phyloP scores from a whole-genome alignment of 2,329 filamentous ascomycete genomes.

The Botrytis galanthina region DNA sequence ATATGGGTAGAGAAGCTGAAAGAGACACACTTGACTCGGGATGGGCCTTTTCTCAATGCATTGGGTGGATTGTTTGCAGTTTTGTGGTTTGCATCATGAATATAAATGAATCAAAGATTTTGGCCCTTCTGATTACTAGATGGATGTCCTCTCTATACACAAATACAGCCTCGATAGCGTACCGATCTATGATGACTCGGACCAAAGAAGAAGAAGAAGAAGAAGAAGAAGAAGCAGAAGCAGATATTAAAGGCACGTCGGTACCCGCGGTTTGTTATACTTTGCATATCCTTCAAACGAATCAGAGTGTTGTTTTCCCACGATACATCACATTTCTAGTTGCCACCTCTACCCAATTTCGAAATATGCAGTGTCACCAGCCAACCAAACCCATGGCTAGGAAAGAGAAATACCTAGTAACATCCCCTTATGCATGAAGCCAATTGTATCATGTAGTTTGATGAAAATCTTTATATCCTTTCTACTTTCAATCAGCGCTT shows the following conservation, averaged over 20 bases:
- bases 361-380: not conserved
- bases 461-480: not conserved
- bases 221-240: not conserved
- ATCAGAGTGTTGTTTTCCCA: constrained; percentile 3
- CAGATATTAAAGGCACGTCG: not conserved
- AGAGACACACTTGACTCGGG: not conserved
- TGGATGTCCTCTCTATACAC: not conserved
- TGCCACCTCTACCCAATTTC: constrained; percentile 10
- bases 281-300: constrained; percentile 12
- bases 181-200: not conserved
- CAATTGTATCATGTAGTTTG: not conserved
- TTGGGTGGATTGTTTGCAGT: not conserved
- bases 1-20: too few relatives aligned
- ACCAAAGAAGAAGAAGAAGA: not conserved
- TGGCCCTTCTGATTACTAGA: not conserved
- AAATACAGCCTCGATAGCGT: not conserved
- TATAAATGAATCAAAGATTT: not conserved
- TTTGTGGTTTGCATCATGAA: constrained; percentile 4
- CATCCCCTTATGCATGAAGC: not conserved
- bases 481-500: not conserved
- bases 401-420: not conserved
- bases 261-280: constrained; percentile 15
- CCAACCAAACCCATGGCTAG: constrained; percentile 16
- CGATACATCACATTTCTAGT: constrained; percentile 1
- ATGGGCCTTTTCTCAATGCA: not conserved